Conservation (phyloP, 345 rosid species). For the Dipteronia sinensis region DNA sequence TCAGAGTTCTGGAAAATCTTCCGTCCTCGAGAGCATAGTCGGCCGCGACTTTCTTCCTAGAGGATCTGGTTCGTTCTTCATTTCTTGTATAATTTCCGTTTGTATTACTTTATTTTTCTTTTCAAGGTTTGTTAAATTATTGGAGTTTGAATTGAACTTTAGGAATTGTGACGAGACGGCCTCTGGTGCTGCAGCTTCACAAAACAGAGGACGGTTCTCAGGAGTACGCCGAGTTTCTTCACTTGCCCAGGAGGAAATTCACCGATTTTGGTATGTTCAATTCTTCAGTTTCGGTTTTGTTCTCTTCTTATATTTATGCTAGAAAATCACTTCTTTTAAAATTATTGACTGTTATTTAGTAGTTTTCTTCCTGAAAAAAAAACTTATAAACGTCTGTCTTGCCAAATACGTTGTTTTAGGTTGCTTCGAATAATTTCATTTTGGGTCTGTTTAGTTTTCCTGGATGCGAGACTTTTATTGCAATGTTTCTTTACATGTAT, state of each 20-base stretch:
- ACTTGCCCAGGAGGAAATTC: constrained; percentile 66
- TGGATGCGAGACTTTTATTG: not conserved
- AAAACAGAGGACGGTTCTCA: constrained; percentile 67
- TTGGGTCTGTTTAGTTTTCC: no score
- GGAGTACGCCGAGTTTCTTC: constrained; percentile 92
- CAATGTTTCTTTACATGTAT: not conserved
- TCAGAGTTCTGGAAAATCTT: constrained; percentile 98
- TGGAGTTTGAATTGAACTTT: not conserved
- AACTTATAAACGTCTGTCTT: no score
- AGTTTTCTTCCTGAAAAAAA: not conserved
- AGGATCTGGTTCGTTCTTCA: constrained; percentile 76
- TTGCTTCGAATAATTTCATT: not conserved
- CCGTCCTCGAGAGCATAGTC: constrained; percentile 95
- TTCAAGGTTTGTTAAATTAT: not conserved
- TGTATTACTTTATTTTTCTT: not conserved
- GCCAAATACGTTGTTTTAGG: not conserved
- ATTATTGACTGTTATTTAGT: not conserved
- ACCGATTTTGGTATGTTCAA: constrained; percentile 60
- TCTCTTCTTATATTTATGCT: not conserved
- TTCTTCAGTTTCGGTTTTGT: not conserved
- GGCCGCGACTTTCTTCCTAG: constrained; percentile 97
- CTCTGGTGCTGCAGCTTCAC: constrained; percentile 88
- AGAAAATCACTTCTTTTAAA: no score
- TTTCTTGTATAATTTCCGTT: not conserved
- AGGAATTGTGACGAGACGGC: constrained; percentile 95